Conservation (phyloP, 192 early-diverging fungal genomes). For the Coemansia sp. region DNA sequence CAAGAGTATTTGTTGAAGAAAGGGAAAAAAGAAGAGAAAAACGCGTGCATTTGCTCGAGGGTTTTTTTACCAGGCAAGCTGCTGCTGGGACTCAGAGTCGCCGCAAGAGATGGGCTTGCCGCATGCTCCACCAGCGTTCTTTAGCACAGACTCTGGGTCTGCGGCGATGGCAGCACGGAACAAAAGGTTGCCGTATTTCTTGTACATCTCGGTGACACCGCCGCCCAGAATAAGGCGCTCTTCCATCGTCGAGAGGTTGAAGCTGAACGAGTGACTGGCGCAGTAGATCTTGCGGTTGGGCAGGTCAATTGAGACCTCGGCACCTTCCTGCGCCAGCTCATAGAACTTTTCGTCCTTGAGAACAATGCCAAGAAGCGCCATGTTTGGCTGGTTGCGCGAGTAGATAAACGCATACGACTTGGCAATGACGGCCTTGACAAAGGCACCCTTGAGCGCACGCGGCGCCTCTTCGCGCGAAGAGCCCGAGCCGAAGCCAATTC, state of each 20-base stretch:
- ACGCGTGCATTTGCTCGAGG: no score
- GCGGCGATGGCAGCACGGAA: slow-evolving; percentile 72
- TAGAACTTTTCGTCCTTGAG: slow-evolving; percentile 76
- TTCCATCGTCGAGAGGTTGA: slow-evolving; percentile 70
- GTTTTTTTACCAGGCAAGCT: slow-evolving; percentile 52
- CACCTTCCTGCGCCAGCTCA: slow-evolving; percentile 69
- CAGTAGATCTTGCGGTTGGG: slow-evolving; percentile 64
- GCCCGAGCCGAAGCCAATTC: slow-evolving; percentile 72
- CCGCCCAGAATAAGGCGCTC: slow-evolving; percentile 71
- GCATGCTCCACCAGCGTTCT: slow-evolving; percentile 43
- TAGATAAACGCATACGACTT: slow-evolving; percentile 83
- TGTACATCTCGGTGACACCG: slow-evolving; percentile 80
- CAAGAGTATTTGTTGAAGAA: background rate
- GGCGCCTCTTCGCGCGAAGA: slow-evolving; percentile 80
- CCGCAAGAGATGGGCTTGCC: slow-evolving; percentile 47
- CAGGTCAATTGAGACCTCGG: slow-evolving; percentile 69
- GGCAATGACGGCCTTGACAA: slow-evolving; percentile 75
- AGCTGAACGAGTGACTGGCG: slow-evolving; percentile 59
- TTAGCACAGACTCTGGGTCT: slow-evolving; percentile 56
- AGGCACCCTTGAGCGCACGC: slow-evolving; percentile 67
- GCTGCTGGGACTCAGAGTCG: slow-evolving; percentile 38
- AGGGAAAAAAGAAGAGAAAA: background rate
- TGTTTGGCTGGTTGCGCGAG: slow-evolving; percentile 80
- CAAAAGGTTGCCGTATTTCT: slow-evolving; percentile 69
- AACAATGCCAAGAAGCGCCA: slow-evolving; percentile 75